Evolutionary conservation across 1,139 yeast species (phyloP), one percentile per base, ranked within the genome.

Genomic region (Saccharomyces uvarum): DNA sequence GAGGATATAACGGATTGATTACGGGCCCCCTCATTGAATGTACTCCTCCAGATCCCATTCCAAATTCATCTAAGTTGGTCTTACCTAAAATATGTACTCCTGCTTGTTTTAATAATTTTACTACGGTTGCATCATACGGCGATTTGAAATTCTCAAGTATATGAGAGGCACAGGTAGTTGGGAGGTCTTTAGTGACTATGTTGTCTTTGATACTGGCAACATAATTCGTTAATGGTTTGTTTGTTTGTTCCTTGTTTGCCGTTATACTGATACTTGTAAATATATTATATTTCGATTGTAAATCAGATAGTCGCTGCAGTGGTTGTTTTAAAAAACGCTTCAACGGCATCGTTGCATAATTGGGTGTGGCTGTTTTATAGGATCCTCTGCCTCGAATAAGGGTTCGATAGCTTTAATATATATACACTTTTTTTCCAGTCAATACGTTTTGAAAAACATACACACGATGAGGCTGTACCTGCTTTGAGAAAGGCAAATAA

Each of bases 21-120:
- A 86, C 77, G 1, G 86, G 77, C 0, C 97, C 97, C 66, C 73
- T 84, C 53, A 61, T 73, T 7, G 85, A 81, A 66, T 76, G 79
- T 44, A 80, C 77, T 60, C 75, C 84, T 1, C 84, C 77, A 3
- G 88, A 83, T 2, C 99, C 99, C 99, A 95, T 95, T 1, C 96
- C 99, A 73, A 93, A 95, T 71, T 95, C 98, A 72, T 95, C 99
- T 80, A 95, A 75, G 63, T 93, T 93, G n/a, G 95, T 79, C 70
- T 91, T 93, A 0, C 96, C 98, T 0, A 83, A 72, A 0, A 70
- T 63, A 26, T 78, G 77, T 2, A 66, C 63, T 5, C 90, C 88
- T 2, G 77, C 75, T 0, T 69, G 62, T 14, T 75, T 68, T n/a
- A 93, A 70, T 7, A 83, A 73, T 1, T 69, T 61, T 0, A 82